A percentile compares a stretch with the other conserved stretches of the same genome.
Conservation (phyloP, 345 rosid genomes). For the Chamaenerion angustifolium region DNA sequence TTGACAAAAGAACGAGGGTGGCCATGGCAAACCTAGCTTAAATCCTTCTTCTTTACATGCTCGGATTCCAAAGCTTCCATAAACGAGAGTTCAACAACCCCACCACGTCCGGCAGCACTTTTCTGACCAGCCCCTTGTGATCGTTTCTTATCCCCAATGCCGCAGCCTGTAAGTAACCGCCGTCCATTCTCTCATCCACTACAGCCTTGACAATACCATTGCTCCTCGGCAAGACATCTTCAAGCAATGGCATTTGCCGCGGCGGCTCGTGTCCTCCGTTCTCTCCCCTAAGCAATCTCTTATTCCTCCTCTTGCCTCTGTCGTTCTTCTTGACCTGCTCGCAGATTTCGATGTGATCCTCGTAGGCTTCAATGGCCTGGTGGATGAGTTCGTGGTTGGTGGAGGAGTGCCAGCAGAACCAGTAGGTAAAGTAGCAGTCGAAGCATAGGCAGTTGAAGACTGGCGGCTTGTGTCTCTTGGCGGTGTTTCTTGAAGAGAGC, state of each 20-base stretch:
- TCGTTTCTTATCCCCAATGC: constrained; percentile 7
- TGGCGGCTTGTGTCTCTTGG: constrained; percentile 11
- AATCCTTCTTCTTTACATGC: constrained; percentile 24
- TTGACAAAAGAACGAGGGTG: no score
- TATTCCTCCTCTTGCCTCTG: constrained; percentile 9
- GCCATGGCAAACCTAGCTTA: no score
- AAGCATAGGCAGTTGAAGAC: constrained; percentile 28
- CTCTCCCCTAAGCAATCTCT: neutral
- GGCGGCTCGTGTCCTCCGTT: neutral
- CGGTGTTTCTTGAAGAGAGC: neutral
- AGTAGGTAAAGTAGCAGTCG: constrained; percentile 26
- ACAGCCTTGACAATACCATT: neutral
- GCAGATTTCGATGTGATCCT: constrained; percentile 22
- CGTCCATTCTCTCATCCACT: neutral
- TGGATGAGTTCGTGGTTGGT: constrained; percentile 27
- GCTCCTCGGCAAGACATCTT: neutral
- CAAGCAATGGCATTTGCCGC: no score
- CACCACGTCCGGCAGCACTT: constrained; percentile 89
- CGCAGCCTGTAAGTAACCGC: constrained; percentile 2
- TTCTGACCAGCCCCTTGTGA: constrained; percentile 71
- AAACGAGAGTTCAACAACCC: constrained; percentile 75
- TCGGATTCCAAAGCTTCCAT: constrained; percentile 93
- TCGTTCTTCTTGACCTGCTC: constrained; percentile 5
- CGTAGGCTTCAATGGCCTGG: constrained; percentile 30
- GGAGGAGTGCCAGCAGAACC: constrained; percentile 32